Percentiles rank a stretch among this genome's conserved stretches.
These are phyloP conservation scores for Leccinum fibrillosum DNA, from an alignment of 768 basidiomycete genomes.

Conservation along the genomic window DNA sequence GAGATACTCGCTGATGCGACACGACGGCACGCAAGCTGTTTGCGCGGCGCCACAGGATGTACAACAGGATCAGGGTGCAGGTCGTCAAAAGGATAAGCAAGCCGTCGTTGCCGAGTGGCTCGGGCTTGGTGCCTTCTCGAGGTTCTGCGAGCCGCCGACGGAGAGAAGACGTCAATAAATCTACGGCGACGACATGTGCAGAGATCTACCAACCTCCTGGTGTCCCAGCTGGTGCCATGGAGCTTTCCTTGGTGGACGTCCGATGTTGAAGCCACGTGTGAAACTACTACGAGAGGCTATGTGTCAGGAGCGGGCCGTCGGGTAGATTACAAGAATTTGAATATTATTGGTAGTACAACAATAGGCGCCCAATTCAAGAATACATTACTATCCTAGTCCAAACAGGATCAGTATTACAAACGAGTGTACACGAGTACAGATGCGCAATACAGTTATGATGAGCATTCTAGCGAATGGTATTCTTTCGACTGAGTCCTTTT, in stretches of 20 bases:
- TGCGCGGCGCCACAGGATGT: conserved; percentile 62
- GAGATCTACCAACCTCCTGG: conserved; percentile 19
- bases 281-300: neutral
- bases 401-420: conserved; percentile 6
- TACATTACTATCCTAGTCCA: conserved; percentile 10
- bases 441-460: conserved; percentile 1
- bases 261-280: neutral
- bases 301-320: neutral
- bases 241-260: neutral
- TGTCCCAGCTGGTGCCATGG: conserved; percentile 23
- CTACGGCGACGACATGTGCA: neutral
- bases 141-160: conserved; percentile 44
- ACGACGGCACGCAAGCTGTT: conserved; percentile 54
- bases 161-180: neutral
- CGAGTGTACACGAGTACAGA: conserved; percentile 5
- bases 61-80: conserved; percentile 54
- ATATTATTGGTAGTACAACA: neutral
- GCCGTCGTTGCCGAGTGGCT: conserved; percentile 58
- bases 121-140: conserved; percentile 54
- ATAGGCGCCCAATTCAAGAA: conserved; percentile 2
- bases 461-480: conserved; percentile 24
- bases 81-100: conserved; percentile 55
- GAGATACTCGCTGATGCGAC: conserved; percentile 52
- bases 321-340: too few relatives aligned
- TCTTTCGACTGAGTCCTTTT: conserved; percentile 23